phyloP scores from a whole-genome alignment of 1,284 basidiomycete species.

The Leccinum fuscescens region DNA sequence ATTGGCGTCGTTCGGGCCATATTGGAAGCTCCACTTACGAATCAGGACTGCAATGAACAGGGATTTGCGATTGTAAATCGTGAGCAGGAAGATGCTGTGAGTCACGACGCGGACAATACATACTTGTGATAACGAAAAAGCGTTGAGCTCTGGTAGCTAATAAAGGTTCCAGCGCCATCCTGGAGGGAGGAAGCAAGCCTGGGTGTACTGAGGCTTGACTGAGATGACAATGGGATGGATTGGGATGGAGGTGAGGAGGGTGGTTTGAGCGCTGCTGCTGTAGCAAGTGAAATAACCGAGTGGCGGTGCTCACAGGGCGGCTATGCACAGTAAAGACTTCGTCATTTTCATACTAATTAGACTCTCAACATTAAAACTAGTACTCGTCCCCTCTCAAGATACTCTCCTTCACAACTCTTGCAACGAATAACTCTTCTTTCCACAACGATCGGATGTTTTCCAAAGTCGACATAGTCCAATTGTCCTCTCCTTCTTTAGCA shows the following conservation, averaged over 20 bases:
- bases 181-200: constrained; percentile 17
- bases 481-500: background rate
- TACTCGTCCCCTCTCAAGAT: constrained; percentile 37
- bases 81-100: constrained; percentile 10
- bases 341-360: background rate
- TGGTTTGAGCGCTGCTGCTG: background rate
- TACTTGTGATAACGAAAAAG: constrained; percentile 65
- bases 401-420: constrained; percentile 45
- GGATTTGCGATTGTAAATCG: constrained; percentile 9
- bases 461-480: constrained; percentile 35
- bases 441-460: constrained; percentile 38
- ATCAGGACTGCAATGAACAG: constrained; percentile 37
- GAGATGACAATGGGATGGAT: constrained; percentile 6
- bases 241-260: background rate
- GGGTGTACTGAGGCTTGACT: constrained; percentile 8
- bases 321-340: background rate
- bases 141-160: constrained; percentile 64
- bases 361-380: background rate
- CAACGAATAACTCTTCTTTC: constrained; percentile 54
- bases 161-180: constrained; percentile 66
- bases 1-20: constrained; percentile 6
- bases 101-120: constrained; percentile 21
- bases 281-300: background rate
- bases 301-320: constrained; percentile 16
- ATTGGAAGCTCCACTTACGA: constrained; percentile 37